A percentile compares a stretch with the other conserved stretches of the same genome.
Conservation (phyloP, 495 filamentous ascomycete genomes). For the Corynascus novoguineensis region DNA sequence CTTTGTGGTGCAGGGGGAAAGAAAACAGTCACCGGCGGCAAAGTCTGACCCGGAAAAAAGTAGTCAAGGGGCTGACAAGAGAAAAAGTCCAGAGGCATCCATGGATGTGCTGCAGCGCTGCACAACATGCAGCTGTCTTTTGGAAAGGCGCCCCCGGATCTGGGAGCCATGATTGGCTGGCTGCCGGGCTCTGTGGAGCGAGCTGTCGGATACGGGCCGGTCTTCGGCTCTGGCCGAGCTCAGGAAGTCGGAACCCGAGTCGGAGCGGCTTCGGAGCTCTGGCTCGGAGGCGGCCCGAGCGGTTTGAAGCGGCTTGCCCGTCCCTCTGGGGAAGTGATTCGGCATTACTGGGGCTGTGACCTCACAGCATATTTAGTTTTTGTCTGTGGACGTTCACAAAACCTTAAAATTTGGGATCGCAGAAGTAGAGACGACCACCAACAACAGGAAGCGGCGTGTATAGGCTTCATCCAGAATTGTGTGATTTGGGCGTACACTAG, state of each 20-base stretch:
- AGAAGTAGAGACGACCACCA: too few species aligned
- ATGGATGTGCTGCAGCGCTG: neutral
- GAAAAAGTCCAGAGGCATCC: neutral
- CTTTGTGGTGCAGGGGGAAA: neutral
- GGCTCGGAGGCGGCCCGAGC: neutral
- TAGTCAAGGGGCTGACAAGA: neutral
- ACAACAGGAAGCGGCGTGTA: too few species aligned
- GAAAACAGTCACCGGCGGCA: neutral
- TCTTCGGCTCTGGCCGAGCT: neutral
- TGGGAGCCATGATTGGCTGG: neutral
- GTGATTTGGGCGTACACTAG: too few species aligned
- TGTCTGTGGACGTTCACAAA: too few species aligned
- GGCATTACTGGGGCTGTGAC: too few species aligned
- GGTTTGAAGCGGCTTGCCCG: too few species aligned
- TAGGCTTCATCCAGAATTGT: too few species aligned
- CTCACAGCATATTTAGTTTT: too few species aligned
- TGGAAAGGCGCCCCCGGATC: neutral
- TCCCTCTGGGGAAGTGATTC: too few species aligned
- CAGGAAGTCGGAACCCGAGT: neutral
- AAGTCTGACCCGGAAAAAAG: too few species aligned
- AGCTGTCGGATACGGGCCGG: slow-evolving; percentile 6
- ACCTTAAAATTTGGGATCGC: too few species aligned
- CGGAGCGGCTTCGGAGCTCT: neutral
- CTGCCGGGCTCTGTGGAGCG: neutral
- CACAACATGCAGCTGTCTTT: neutral